These are phyloP conservation scores for Cetradonia linearis DNA, from an alignment of 495 filamentous ascomycete species.

Conservation along the genomic window DNA sequence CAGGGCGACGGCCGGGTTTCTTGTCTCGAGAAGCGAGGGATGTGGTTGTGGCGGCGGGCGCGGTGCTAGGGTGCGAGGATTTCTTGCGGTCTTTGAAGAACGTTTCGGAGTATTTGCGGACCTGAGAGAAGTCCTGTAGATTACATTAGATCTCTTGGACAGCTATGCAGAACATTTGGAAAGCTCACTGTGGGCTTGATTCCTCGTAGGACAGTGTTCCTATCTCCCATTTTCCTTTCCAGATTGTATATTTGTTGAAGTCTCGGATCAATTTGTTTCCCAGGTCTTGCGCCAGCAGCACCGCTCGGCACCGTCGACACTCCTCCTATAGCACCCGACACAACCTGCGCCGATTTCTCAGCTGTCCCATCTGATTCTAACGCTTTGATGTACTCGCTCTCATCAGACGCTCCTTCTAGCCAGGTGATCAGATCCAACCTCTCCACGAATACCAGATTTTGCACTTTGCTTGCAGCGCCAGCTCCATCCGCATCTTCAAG, in stretches of 20 bases:
- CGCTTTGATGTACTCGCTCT: constrained; percentile 83
- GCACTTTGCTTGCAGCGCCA: constrained; percentile 48
- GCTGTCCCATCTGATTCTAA: constrained; percentile 52
- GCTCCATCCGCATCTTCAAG: constrained; percentile 47
- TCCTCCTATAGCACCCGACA: constrained; percentile 36
- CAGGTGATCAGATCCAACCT: constrained; percentile 81
- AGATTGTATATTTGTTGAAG: constrained; percentile 80
- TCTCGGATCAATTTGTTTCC: constrained; percentile 63
- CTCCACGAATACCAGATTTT: constrained; percentile 82
- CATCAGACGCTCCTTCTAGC: constrained; percentile 80
- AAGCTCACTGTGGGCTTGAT: constrained; percentile 76
- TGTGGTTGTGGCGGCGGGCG: constrained; percentile 31
- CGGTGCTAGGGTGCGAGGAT: constrained; percentile 31
- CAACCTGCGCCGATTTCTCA: constrained; percentile 29
- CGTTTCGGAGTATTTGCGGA: constrained; percentile 71
- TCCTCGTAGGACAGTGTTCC: constrained; percentile 77
- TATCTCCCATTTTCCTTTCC: constrained; percentile 83
- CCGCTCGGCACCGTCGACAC: constrained; percentile 34
- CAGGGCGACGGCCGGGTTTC: constrained; percentile 52
- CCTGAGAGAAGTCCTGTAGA: constrained; percentile 81
- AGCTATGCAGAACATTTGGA: background rate
- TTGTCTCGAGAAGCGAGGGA: constrained; percentile 36
- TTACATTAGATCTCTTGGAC: constrained; percentile 15
- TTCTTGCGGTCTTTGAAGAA: constrained; percentile 51
- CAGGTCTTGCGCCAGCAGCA: constrained; percentile 43